Conservation (phyloP, 768 basidiomycete species). For the Favolaschia claudopus region DNA sequence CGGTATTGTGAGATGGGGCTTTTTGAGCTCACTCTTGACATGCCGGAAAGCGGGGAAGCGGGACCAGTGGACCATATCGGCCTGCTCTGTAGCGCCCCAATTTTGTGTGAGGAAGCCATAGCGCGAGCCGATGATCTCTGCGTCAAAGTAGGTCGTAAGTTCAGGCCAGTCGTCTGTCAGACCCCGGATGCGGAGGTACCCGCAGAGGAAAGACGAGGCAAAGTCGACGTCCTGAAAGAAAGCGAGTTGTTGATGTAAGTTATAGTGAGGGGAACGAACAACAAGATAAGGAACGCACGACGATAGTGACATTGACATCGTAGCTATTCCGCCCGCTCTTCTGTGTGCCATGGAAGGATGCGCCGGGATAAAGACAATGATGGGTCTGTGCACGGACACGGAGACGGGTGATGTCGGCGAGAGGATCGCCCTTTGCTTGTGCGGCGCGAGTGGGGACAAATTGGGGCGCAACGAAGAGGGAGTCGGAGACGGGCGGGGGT, state of each 20-base stretch:
- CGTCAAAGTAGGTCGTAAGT: constrained; percentile 95
- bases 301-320: constrained; percentile 91
- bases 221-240: constrained; percentile 84
- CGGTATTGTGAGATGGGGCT: constrained; percentile 79
- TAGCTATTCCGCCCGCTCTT: constrained; percentile 94
- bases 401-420: constrained; percentile 78
- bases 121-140: constrained; percentile 91
- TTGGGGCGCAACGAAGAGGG: constrained; percentile 21
- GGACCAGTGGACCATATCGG: constrained; percentile 94
- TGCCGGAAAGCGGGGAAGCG: constrained; percentile 91
- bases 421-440: constrained; percentile 53
- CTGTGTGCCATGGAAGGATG: constrained; percentile 89
- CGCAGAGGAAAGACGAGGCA: constrained; percentile 82
- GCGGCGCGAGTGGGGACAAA: constrained; percentile 27
- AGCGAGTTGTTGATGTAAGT: constrained; percentile 9
- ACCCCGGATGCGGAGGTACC: constrained; percentile 92
- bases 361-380: constrained; percentile 87
- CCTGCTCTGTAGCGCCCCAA: constrained; percentile 90
- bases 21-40: constrained; percentile 79
- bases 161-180: constrained; percentile 95
- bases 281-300: constrained; percentile 62
- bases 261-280: constrained; percentile 5
- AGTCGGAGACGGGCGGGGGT: constrained; percentile 18
- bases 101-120: constrained; percentile 91
- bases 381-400: constrained; percentile 76